Conservation (phyloP, 2,329 filamentous ascomycete species). For the Orbilia quercus region DNA sequence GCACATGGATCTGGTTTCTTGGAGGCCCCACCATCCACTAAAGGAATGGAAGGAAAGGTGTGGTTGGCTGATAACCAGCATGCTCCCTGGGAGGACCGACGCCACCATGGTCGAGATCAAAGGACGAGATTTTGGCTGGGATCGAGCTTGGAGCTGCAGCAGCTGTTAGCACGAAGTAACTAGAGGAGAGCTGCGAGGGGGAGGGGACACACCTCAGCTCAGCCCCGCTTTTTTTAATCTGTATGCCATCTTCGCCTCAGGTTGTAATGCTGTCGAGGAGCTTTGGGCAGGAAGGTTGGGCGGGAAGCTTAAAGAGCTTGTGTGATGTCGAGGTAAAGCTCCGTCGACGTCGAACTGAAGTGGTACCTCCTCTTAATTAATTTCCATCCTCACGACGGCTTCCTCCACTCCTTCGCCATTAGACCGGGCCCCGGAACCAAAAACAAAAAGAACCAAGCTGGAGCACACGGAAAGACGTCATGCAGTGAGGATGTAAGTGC, state of each 20-base stretch:
- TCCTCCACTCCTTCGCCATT: conserved; percentile 1
- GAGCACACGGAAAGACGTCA: conserved; percentile 51
- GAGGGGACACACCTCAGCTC: conserved; percentile 43
- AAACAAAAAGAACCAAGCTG: too few species aligned
- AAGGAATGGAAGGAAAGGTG: conserved; percentile 52
- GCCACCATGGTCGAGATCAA: conserved; percentile 55
- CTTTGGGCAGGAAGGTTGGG: conserved; percentile 47
- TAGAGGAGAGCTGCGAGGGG: too few species aligned
- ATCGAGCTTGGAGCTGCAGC: conserved; percentile 17
- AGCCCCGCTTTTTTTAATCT: conserved; percentile 56
- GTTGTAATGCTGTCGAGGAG: conserved; percentile 44
- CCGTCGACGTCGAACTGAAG: conserved; percentile 14
- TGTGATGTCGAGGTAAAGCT: conserved; percentile 41
- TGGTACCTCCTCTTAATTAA: conserved; percentile 36
- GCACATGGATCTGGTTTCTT: conserved; percentile 49
- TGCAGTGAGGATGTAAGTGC: conserved; percentile 11
- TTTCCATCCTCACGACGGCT: conserved; percentile 4
- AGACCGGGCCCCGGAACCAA: conserved; percentile 24
- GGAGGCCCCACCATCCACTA: conserved; percentile 53
- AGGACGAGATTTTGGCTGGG: conserved; percentile 46
- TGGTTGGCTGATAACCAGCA: conserved; percentile 53
- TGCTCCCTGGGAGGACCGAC: conserved; percentile 41
- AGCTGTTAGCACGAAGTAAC: too few species aligned
- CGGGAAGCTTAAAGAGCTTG: conserved; percentile 28
- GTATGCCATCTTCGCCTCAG: conserved; percentile 33